Percentiles rank a stretch among this genome's conserved stretches.
phyloP scores from a whole-genome alignment of 768 basidiomycete species.

The Lactarius deliciosus region DNA sequence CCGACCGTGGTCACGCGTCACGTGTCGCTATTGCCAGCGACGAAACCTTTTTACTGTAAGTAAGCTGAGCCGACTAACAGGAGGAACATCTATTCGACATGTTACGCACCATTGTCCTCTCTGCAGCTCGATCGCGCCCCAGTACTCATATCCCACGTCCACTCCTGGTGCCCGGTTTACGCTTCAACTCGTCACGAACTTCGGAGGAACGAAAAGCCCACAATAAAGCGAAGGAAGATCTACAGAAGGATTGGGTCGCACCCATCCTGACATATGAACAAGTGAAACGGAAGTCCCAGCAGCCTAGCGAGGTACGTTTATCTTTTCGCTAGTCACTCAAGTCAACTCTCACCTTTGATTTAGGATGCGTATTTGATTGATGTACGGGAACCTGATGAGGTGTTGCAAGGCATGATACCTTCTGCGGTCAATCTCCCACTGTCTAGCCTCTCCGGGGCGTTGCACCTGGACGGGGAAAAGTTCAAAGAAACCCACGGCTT shows the following conservation, averaged over 20 bases:
- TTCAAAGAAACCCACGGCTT: constrained; percentile 39
- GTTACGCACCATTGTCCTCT: constrained; percentile 3
- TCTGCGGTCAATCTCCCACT: constrained; percentile 52
- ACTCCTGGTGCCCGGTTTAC: constrained; percentile 9
- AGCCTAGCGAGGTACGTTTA: constrained; percentile 60
- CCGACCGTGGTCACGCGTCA: background rate
- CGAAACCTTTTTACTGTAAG: background rate
- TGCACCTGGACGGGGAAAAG: constrained; percentile 37
- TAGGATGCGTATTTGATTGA: constrained; percentile 78
- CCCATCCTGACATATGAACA: constrained; percentile 74
- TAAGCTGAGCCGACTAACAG: too few species aligned
- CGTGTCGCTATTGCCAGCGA: constrained; percentile 1
- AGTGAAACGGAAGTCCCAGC: constrained; percentile 74
- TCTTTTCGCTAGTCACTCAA: constrained; percentile 21
- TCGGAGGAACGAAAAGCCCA: constrained; percentile 36
- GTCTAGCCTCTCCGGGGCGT: constrained; percentile 40
- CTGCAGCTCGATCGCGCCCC: background rate
- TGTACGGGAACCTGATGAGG: constrained; percentile 67
- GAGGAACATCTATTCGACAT: background rate
- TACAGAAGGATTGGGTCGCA: constrained; percentile 75
- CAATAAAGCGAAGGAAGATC: constrained; percentile 42
- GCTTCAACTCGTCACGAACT: constrained; percentile 30
- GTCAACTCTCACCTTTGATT: constrained; percentile 16
- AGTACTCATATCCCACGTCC: background rate
- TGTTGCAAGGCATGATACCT: constrained; percentile 50